These are phyloP conservation scores for Aspergillus nidulans DNA, from an alignment of 495 filamentous ascomycete genomes.

Conservation along the genomic window DNA sequence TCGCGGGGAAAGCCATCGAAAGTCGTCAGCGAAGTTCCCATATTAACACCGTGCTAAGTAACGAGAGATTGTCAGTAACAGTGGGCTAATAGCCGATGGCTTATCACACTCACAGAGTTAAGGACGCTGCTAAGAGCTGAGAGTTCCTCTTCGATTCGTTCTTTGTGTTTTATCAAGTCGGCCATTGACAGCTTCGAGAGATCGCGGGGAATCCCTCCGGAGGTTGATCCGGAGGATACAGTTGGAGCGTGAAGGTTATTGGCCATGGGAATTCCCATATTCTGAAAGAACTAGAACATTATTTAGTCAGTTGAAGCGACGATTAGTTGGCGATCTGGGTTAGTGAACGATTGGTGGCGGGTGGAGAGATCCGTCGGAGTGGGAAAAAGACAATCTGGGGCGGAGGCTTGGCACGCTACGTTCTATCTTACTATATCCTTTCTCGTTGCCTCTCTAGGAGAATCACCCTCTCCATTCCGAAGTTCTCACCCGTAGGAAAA, in stretches of 20 bases:
- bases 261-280: slow-evolving; percentile 55
- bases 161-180: slow-evolving; percentile 68
- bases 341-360: slow-evolving; percentile 9
- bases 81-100: not conserved
- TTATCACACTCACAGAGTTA: slow-evolving; percentile 62
- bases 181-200: slow-evolving; percentile 56
- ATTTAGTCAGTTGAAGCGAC: not conserved
- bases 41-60: slow-evolving; percentile 79
- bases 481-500: not conserved
- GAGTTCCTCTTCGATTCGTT: slow-evolving; percentile 77
- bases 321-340: not conserved
- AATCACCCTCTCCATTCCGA: not conserved
- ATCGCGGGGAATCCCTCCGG: slow-evolving; percentile 50
- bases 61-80: slow-evolving; percentile 13
- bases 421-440: not conserved
- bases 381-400: not conserved
- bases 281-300: slow-evolving; percentile 17
- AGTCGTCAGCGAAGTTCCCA: slow-evolving; percentile 85
- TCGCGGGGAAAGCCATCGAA: slow-evolving; percentile 89
- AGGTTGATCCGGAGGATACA: slow-evolving; percentile 66
- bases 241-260: slow-evolving; percentile 69
- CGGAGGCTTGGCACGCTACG: slow-evolving; percentile 7
- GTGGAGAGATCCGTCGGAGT: not conserved
- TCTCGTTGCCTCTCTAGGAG: not conserved
- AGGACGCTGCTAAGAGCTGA: slow-evolving; percentile 79